Percentiles rank a stretch among this genome's conserved stretches.
Evolutionary conservation across 805 yeast species (phyloP).

Genomic region (Metschnikowia hibisci): DNA sequence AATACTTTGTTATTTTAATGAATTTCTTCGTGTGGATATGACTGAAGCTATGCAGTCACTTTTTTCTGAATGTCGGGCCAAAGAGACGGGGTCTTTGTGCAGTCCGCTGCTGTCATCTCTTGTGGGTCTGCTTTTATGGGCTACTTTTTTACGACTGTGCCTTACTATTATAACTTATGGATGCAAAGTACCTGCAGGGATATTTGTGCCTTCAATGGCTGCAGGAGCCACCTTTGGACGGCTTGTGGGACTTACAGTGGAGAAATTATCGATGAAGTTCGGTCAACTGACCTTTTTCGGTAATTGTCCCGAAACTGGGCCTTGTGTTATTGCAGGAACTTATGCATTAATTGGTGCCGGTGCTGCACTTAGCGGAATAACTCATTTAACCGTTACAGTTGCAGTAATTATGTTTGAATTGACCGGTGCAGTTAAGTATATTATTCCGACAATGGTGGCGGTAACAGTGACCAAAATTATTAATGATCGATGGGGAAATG

Average conservation of each 20-base stretch:
- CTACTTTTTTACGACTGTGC: constrained; percentile 66
- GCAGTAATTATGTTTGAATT: constrained; percentile 94
- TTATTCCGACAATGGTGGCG: constrained; percentile 94
- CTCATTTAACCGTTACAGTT: constrained; percentile 87
- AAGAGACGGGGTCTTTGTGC: constrained; percentile 42
- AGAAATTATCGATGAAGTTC: constrained; percentile 32
- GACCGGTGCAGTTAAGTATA: constrained; percentile 90
- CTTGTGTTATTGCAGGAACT: constrained; percentile 86
- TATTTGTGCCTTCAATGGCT: constrained; percentile 95
- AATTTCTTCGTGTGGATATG: constrained; percentile 83
- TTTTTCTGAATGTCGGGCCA: constrained; percentile 73
- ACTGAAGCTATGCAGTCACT: constrained; percentile 89
- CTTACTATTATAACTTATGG: constrained; percentile 87
- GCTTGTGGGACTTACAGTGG: constrained; percentile 72
- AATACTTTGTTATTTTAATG: constrained; percentile 75
- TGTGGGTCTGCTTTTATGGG: constrained; percentile 55
- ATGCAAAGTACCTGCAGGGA: constrained; percentile 94
- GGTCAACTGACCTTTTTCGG: constrained; percentile 33
- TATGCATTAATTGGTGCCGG: constrained; percentile 97
- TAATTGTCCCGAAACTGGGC: constrained; percentile 30
- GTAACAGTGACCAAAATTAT: constrained; percentile 83
- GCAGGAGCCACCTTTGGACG: constrained; percentile 95
- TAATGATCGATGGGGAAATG: constrained; percentile 69
- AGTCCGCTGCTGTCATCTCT: constrained; percentile 31
- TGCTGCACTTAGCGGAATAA: constrained; percentile 90